Evolutionary conservation across 139 green algal genomes (phyloP), one percentile per base, ranked within the genome.

Genomic region (Coelastrella sp.): DNA sequence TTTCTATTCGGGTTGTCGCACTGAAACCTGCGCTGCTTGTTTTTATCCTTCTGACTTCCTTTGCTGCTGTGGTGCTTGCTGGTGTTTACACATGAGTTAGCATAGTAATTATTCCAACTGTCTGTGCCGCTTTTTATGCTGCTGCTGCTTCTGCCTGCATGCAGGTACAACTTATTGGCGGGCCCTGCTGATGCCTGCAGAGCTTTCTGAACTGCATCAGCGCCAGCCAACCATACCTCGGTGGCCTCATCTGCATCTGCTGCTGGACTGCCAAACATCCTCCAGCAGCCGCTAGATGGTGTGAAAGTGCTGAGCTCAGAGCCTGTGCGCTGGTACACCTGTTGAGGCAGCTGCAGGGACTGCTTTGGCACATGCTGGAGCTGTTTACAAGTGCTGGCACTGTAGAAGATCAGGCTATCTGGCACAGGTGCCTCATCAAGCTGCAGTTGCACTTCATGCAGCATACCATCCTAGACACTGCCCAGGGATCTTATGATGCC

Each of bases 291-390:
- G 67, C 67, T 76, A 19, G 67, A 21, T 38, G 53, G 5, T 19
- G 38, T 76, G 37, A 76, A 17, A 35, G 67, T 76, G 37, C 11
- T 43, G 37, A 76, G 67, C 67, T 76, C 37, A 76, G 37, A 53
- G 5, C 37, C 38, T 34, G 5, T 7, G 25, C 67, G 67, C 67
- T 57, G 67, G 67, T 76, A 76, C 35, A 57, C 37, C 67, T 57
- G 67, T 53, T 76, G 17, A 35, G 67, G 15, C 11, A 76, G 35
- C 67, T 76, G 53, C 53, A 64, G 30, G 53, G 45, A 57, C 45
- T 57, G 45, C 11, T 57, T 57, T 9, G 45, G 45, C 11, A 57
- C 15, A 23, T 13, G 11, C 45, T 57, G 11, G 11, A 57, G 45
- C 11, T 13, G 45, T 9, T 9, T 13, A 57, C 11, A 57, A 13